phyloP scores from a whole-genome alignment of 768 basidiomycete species.

The Daedaleopsis nitida region DNA sequence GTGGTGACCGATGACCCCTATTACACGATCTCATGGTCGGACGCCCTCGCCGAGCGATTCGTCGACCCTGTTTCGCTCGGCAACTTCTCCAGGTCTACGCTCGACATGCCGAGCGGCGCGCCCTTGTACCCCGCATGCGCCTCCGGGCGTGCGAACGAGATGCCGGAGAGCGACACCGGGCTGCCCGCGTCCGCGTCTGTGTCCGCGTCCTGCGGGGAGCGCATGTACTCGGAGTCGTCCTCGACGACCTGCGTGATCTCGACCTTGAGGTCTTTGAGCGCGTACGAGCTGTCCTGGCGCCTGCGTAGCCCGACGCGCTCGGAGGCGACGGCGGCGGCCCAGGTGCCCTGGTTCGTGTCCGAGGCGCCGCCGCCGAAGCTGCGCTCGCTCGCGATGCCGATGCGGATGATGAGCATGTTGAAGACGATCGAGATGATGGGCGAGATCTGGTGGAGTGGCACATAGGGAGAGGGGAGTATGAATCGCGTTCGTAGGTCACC shows the following conservation, averaged over 20 bases:
- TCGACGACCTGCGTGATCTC: slow-evolving; percentile 27
- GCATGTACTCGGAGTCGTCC: slow-evolving; percentile 16
- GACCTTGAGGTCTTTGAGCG: slow-evolving; percentile 23
- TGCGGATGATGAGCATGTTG: slow-evolving; percentile 45
- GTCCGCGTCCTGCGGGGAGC: background rate
- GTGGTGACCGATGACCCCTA: too few relatives aligned
- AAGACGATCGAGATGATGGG: slow-evolving; percentile 46
- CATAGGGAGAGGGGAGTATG: background rate
- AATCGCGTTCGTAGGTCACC: too few relatives aligned
- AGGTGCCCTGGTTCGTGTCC: background rate
- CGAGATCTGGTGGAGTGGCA: slow-evolving; percentile 29
- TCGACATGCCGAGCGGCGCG: background rate
- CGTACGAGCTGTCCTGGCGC: slow-evolving; percentile 17
- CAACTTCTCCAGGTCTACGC: background rate
- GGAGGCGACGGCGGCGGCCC: slow-evolving; percentile 2
- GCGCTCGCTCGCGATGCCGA: slow-evolving; percentile 25
- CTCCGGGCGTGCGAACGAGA: background rate
- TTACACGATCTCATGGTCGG: background rate
- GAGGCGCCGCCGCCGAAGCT: slow-evolving; percentile 1
- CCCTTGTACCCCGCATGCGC: background rate
- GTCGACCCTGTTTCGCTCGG: background rate
- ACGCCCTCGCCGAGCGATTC: background rate
- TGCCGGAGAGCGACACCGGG: background rate
- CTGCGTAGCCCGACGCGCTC: slow-evolving; percentile 11
- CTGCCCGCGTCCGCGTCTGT: background rate